phyloP scores from a whole-genome alignment of 164 flowering plant species.

The Berberis thunbergii region DNA sequence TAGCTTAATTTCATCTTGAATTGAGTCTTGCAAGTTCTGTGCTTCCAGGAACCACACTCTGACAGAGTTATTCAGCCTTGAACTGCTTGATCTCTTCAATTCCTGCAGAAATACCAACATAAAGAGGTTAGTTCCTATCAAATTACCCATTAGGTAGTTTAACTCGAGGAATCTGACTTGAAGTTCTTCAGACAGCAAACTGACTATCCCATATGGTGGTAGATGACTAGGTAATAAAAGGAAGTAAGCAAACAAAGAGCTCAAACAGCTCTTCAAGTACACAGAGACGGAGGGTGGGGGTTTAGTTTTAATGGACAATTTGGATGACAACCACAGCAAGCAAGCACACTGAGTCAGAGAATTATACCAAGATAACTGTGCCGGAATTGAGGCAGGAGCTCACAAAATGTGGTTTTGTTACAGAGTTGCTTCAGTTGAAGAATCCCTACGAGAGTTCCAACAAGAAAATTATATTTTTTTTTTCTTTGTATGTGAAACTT shows the following conservation, averaged over 20 bases:
- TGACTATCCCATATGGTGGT: constrained; percentile 55
- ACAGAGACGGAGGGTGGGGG: constrained; percentile 69
- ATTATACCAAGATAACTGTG: constrained; percentile 71
- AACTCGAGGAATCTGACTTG: constrained; percentile 62
- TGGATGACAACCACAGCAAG: constrained; percentile 34
- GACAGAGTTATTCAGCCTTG: too few relatives aligned
- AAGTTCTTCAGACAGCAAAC: constrained; percentile 67
- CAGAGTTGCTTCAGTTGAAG: constrained; percentile 64
- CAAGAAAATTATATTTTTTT: constrained; percentile 61
- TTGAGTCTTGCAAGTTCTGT: too few relatives aligned
- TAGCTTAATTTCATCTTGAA: too few relatives aligned
- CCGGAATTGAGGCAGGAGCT: constrained; percentile 78
- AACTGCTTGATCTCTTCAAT: too few relatives aligned
- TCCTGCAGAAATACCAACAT: too few relatives aligned
- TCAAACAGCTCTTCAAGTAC: constrained; percentile 46
- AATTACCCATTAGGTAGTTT: constrained; percentile 66
- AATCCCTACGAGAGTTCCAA: constrained; percentile 24
- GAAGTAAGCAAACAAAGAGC: constrained; percentile 62
- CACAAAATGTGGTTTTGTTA: constrained; percentile 78
- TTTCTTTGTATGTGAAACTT: constrained; percentile 55
- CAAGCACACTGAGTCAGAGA: constrained; percentile 45
- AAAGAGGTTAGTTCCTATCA: too few relatives aligned
- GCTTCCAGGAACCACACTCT: too few relatives aligned
- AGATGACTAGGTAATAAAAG: constrained; percentile 22
- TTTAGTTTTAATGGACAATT: constrained; percentile 35